A percentile compares a stretch with the other conserved stretches of the same genome.
Conservation (phyloP, 2,329 filamentous ascomycete genomes). For the Blastomyces percursus region DNA sequence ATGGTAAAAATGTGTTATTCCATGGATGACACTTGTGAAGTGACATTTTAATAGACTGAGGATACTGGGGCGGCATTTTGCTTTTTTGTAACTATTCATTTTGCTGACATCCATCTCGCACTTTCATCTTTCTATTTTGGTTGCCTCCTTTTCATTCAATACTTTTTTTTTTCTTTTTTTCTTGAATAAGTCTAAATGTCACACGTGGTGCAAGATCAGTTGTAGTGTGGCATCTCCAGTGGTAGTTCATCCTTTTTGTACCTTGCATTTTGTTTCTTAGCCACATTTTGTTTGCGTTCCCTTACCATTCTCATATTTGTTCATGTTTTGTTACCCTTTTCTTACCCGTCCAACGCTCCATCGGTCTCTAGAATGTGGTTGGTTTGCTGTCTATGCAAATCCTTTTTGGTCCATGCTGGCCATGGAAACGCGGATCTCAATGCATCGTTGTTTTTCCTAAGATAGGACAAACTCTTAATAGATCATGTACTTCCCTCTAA, state of each 20-base stretch:
- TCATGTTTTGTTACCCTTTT: neutral
- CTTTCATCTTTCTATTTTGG: neutral
- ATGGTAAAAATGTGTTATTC: neutral
- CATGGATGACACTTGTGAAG: neutral
- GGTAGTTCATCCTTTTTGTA: neutral
- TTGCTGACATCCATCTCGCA: neutral
- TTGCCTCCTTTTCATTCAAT: neutral
- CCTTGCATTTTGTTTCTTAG: neutral
- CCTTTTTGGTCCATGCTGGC: neutral
- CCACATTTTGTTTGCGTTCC: neutral
- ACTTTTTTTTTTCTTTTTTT: neutral
- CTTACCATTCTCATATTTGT: neutral
- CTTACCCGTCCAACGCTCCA: neutral
- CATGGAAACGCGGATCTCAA: neutral
- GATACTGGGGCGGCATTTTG: neutral
- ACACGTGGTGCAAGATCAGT: neutral
- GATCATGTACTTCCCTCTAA: neutral
- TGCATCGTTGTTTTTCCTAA: neutral
- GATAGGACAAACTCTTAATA: neutral
- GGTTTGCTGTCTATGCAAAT: neutral
- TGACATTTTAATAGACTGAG: neutral
- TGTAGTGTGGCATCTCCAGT: neutral
- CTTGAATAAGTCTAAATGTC: neutral
- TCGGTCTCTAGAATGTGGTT: neutral
- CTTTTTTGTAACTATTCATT: neutral